These are phyloP conservation scores for Myriosclerotinia curreyana DNA, from an alignment of 2,329 filamentous ascomycete species.

Conservation along the genomic window DNA sequence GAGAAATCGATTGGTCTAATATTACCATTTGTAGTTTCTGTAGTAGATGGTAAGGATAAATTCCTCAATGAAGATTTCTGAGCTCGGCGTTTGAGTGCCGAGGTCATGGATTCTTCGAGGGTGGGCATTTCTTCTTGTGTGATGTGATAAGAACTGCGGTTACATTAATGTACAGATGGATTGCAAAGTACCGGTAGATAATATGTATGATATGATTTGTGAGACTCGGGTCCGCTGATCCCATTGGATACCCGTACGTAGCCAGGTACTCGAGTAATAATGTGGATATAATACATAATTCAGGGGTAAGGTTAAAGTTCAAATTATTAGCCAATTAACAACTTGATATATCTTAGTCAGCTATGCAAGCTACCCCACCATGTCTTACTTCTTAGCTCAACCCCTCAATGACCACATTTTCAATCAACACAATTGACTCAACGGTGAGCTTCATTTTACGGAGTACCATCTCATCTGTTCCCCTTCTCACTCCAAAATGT, in stretches of 20 bases:
- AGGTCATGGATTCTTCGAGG: slow-evolving; percentile 14
- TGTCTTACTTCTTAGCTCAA: not conserved
- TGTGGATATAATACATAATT: not conserved
- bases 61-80: slow-evolving; percentile 18
- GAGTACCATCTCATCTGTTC: not conserved
- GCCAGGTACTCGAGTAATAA: no score
- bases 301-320: not conserved
- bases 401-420: not conserved
- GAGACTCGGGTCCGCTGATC: no score
- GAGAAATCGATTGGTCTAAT: slow-evolving; percentile 43
- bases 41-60: slow-evolving; percentile 12
- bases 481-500: not conserved
- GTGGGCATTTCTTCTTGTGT: slow-evolving; percentile 13
- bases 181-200: not conserved
- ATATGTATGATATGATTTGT: slow-evolving; percentile 11
- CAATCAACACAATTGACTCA: not conserved
- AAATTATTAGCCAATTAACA: not conserved
- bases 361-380: slow-evolving; percentile 14
- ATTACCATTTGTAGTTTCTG: slow-evolving; percentile 42
- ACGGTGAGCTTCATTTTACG: not conserved
- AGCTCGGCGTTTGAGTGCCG: slow-evolving; percentile 15
- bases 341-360: not conserved
- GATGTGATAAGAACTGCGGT: not conserved
- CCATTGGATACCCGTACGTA: no score
- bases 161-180: slow-evolving; percentile 1